Evolutionary conservation across 306 rosid species (phyloP).

Genomic region (Prunus armeniaca): DNA sequence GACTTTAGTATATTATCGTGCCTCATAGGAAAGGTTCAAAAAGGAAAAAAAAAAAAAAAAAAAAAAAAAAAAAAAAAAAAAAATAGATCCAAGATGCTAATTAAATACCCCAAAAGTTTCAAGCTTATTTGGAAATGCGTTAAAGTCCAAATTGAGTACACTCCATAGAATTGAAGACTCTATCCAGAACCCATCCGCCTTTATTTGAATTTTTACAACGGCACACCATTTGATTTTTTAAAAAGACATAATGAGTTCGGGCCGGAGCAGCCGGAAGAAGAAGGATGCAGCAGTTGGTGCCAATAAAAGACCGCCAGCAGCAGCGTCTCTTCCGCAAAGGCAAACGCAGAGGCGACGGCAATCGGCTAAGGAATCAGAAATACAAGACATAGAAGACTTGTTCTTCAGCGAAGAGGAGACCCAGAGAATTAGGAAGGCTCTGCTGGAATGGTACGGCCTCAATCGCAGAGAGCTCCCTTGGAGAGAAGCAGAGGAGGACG

Average conservation of each 20-base stretch:
- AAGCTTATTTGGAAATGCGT: no score
- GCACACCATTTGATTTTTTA: background rate
- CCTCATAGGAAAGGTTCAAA: no score
- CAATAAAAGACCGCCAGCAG: background rate
- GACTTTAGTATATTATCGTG: no score
- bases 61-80: no score
- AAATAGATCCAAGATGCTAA: no score
- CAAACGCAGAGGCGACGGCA: slow-evolving; percentile 2
- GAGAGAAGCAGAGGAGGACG: slow-evolving; percentile 40
- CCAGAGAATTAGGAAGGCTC: slow-evolving; percentile 39
- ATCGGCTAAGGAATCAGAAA: background rate
- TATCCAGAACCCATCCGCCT: no score
- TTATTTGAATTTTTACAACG: no score
- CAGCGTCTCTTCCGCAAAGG: background rate
- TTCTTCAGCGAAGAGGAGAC: slow-evolving; percentile 49
- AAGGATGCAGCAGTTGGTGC: background rate
- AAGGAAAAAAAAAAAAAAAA: no score
- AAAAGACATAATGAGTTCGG: background rate
- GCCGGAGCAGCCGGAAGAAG: background rate
- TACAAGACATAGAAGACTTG: slow-evolving; percentile 63
- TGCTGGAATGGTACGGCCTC: slow-evolving; percentile 72
- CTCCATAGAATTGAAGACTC: no score
- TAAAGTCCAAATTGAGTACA: no score
- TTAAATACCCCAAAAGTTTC: no score
- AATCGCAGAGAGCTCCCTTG: slow-evolving; percentile 83